Conservation (phyloP, 768 basidiomycete genomes). For the Pisolithus tinctorius region DNA sequence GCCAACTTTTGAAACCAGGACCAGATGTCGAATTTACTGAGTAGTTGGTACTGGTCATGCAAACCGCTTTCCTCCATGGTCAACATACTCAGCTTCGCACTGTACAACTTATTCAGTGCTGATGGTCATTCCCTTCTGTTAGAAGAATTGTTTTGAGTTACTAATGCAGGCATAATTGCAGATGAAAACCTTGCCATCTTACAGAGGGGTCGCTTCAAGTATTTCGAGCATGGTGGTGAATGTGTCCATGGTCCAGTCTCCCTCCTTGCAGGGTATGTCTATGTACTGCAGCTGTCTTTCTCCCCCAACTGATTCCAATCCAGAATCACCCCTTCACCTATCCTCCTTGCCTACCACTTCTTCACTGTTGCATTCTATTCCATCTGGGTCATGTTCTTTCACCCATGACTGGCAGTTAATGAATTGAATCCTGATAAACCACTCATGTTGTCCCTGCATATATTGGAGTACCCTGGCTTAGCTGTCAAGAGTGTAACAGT, state of each 20-base stretch:
- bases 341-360: constrained; percentile 83
- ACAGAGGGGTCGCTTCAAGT: constrained; percentile 89
- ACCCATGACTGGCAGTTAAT: constrained; percentile 28
- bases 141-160: neutral
- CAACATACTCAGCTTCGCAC: constrained; percentile 87
- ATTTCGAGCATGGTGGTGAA: constrained; percentile 90
- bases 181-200: constrained; percentile 58
- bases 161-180: constrained; percentile 21
- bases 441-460: constrained; percentile 33
- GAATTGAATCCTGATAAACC: constrained; percentile 27
- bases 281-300: neutral
- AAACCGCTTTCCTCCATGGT: constrained; percentile 81
- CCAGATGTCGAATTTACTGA: constrained; percentile 43
- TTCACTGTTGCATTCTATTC: constrained; percentile 94
- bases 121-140: constrained; percentile 52
- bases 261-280: constrained; percentile 77
- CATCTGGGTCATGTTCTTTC: constrained; percentile 84
- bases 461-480: constrained; percentile 66
- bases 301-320: neutral
- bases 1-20: constrained; percentile 46
- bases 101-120: constrained; percentile 92
- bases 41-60: constrained; percentile 79
- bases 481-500: constrained; percentile 56
- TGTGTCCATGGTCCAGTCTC: constrained; percentile 84
- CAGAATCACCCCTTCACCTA: constrained; percentile 76